Evolutionary conservation across 306 rosid genomes (phyloP).

Genomic region (Trifolium repens): DNA sequence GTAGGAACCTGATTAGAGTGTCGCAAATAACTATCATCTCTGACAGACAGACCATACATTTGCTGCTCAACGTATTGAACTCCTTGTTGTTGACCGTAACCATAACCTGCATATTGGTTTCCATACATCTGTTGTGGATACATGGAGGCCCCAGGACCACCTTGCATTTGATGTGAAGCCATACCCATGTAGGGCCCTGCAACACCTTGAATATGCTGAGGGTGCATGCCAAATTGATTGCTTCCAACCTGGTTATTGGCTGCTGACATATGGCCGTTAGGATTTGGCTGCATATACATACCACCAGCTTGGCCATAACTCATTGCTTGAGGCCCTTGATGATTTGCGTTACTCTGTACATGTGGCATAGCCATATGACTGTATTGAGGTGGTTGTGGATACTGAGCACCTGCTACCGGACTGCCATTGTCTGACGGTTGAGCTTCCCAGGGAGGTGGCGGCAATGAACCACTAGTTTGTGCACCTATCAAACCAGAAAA

Average conservation of each 20-base stretch:
- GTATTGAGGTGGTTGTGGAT: slow-evolving; percentile 62
- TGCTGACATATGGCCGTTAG: slow-evolving; percentile 56
- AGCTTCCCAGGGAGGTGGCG: slow-evolving; percentile 99
- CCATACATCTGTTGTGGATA: slow-evolving; percentile 87
- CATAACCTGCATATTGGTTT: slow-evolving; percentile 69
- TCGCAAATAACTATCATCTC: slow-evolving; percentile 65
- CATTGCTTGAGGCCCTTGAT: slow-evolving; percentile 62
- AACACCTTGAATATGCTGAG: slow-evolving; percentile 56
- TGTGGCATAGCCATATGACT: slow-evolving; percentile 56
- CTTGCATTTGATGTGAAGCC: slow-evolving; percentile 61
- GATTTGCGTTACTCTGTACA: slow-evolving; percentile 53
- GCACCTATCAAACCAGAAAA: slow-evolving; percentile 55
- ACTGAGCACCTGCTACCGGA: slow-evolving; percentile 60
- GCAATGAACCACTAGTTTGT: slow-evolving; percentile 69
- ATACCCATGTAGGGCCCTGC: slow-evolving; percentile 65
- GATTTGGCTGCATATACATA: slow-evolving; percentile 76
- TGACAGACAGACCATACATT: slow-evolving; percentile 78
- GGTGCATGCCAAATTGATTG: slow-evolving; percentile 65
- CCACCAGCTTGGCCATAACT: slow-evolving; percentile 67
- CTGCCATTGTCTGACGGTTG: slow-evolving; percentile 64
- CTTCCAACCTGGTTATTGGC: slow-evolving; percentile 60
- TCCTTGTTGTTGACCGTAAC: slow-evolving; percentile 64
- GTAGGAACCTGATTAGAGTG: slow-evolving; percentile 65
- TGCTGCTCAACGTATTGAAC: slow-evolving; percentile 71
- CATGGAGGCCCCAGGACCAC: slow-evolving; percentile 51